Evolutionary conservation across 306 rosid species (phyloP).

Genomic region (Casuarina glauca): DNA sequence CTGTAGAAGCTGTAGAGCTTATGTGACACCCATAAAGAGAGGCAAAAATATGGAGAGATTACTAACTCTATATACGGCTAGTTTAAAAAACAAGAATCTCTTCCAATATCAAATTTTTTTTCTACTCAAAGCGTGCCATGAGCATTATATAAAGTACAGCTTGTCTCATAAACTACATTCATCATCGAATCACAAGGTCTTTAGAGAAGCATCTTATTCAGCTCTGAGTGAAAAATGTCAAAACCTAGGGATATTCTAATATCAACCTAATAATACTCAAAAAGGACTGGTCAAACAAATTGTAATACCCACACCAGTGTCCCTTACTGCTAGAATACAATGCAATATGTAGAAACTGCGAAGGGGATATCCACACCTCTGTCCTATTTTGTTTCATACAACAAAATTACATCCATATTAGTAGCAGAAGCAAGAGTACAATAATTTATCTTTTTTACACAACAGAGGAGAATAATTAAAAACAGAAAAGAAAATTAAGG

Average conservation of each 20-base stretch:
- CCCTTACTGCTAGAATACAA: background rate
- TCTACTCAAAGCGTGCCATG: background rate
- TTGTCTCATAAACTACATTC: background rate
- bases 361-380: no score
- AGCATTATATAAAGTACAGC: background rate
- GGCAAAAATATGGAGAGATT: background rate
- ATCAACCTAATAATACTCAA: background rate
- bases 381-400: background rate
- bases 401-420: background rate
- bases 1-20: background rate
- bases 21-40: background rate
- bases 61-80: background rate
- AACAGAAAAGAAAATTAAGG: no score
- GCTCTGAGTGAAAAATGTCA: background rate
- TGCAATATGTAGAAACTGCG: background rate
- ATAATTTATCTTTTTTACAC: no score
- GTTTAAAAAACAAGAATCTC: background rate
- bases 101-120: background rate
- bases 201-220: background rate
- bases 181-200: background rate
- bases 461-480: no score
- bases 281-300: no score
- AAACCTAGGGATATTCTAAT: background rate
- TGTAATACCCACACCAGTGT: background rate
- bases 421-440: background rate